Conservation (phyloP, 2,329 filamentous ascomycete species). For the Alternaria viburni region DNA sequence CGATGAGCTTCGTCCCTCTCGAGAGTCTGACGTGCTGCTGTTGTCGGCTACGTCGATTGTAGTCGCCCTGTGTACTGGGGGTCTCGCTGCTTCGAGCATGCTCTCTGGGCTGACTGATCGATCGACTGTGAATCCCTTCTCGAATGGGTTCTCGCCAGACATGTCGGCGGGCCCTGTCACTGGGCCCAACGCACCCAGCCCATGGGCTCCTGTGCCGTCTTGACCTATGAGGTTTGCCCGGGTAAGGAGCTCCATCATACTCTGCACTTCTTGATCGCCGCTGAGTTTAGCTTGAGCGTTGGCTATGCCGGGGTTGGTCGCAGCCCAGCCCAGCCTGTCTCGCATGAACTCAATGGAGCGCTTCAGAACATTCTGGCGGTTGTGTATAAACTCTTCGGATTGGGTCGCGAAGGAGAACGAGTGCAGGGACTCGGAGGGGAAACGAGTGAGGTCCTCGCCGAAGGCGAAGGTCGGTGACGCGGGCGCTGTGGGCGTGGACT, state of each 20-base stretch:
- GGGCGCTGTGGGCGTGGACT: constrained; percentile 66
- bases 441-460: constrained; percentile 86
- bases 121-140: constrained; percentile 73
- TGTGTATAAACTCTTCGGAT: constrained; percentile 89
- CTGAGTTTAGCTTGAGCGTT: constrained; percentile 82
- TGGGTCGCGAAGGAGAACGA: constrained; percentile 98
- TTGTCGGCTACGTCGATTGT: constrained; percentile 13
- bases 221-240: constrained; percentile 79
- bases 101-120: constrained; percentile 54
- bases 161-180: constrained; percentile 80
- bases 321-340: constrained; percentile 83
- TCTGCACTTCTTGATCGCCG: constrained; percentile 86
- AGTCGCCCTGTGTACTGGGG: constrained; percentile 22
- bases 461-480: constrained; percentile 72
- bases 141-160: constrained; percentile 81
- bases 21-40: constrained; percentile 16
- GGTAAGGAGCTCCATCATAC: constrained; percentile 86
- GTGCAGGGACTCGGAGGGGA: constrained; percentile 94
- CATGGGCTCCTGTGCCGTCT: constrained; percentile 63
- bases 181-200: constrained; percentile 63
- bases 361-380: constrained; percentile 89
- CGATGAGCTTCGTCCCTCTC: constrained; percentile 22
- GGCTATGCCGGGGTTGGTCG: constrained; percentile 75
- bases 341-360: constrained; percentile 96
- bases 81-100: constrained; percentile 34